Evolutionary conservation across 2,329 filamentous ascomycete species (phyloP), one percentile per base, ranked within the genome.

Genomic region (Polytolypa hystricis): DNA sequence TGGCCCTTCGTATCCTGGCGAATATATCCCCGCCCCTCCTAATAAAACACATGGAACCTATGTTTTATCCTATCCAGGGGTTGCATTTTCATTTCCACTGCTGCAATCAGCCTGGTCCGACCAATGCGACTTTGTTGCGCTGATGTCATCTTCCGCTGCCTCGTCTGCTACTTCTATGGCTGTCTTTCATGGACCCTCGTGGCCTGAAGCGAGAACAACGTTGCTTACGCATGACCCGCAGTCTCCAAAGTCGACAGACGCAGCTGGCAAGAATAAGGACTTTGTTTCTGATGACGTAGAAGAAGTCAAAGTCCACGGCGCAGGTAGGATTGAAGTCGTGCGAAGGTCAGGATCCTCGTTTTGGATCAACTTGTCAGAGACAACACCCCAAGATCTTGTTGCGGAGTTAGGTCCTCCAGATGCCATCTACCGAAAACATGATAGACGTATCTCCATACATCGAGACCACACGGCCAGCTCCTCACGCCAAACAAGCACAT

Each of bases 401-500:
- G 81, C 84, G 40, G 87, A 94, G 52, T 72, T 98, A 5, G 91
- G 91, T 0, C 85, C 91, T 4, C 91, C 91, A 2, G 89, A 95
- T 56, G 84, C 87, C 14, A 93, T 93, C 30, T 95, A 95, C 59
- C 77, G 83, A 44, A 94, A 93, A 62, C 84, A 82, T 51, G 86
- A 94, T 55, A 80, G 86, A 54, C 76, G 84, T 33, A 81, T 95
- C 63, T 82, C 84, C 9, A 91, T 94, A 35, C 87, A 94, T 41
- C 60, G 61, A 16, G 54, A 67, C 69, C 15, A 80, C 82, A 21
- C 46, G 54, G 47, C 77, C 60, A 3, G 74, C 30, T 55, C 55
- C 30, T 46, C 51, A 20, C 51, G 57, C 14, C 53, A 54, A 25
- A 49, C 62, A 33, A 57, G 56, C 35, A 49, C 57, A 30, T 53